A percentile compares a stretch with the other conserved stretches of the same genome.
phyloP scores from a whole-genome alignment of 2,329 filamentous ascomycete species.

The Cercospora zeae-maydis region DNA sequence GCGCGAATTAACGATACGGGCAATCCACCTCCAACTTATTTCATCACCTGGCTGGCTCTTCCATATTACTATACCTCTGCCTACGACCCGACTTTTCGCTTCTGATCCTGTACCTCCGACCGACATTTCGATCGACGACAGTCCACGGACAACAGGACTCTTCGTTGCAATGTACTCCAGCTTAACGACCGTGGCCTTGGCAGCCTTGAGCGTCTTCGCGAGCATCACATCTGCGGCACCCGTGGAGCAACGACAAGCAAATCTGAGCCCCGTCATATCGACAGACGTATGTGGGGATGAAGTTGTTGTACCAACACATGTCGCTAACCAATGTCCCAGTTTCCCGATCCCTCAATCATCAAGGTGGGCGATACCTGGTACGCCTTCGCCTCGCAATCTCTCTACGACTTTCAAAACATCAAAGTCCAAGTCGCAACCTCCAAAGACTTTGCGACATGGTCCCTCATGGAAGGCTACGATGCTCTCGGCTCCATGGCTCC shows the following conservation, averaged over 20 bases:
- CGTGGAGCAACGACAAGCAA: slow-evolving; percentile 4
- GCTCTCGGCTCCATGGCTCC: slow-evolving; percentile 31
- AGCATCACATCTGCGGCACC: slow-evolving; percentile 11
- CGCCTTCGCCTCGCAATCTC: slow-evolving; percentile 36
- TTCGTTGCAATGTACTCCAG: slow-evolving; percentile 1
- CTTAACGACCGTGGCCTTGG: background rate
- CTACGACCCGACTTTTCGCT: background rate
- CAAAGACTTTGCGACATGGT: slow-evolving; percentile 35
- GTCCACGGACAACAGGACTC: background rate
- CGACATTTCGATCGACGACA: background rate
- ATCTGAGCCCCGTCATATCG: slow-evolving; percentile 19
- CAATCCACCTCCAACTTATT: background rate
- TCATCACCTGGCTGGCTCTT: background rate
- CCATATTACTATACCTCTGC: background rate
- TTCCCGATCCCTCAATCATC: slow-evolving; percentile 39
- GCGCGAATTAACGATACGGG: background rate
- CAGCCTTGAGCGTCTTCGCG: background rate
- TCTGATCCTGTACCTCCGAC: background rate
- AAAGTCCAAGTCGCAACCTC: slow-evolving; percentile 38
- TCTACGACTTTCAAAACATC: slow-evolving; percentile 21
- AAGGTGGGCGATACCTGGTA: slow-evolving; percentile 36
- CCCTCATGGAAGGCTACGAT: slow-evolving; percentile 28
- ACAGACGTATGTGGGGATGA: slow-evolving; percentile 12
- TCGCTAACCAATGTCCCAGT: slow-evolving; percentile 23
- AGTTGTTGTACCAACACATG: background rate